Conservation (phyloP, 2,329 filamentous ascomycete species). For the Pseudogymnoascus sp. region DNA sequence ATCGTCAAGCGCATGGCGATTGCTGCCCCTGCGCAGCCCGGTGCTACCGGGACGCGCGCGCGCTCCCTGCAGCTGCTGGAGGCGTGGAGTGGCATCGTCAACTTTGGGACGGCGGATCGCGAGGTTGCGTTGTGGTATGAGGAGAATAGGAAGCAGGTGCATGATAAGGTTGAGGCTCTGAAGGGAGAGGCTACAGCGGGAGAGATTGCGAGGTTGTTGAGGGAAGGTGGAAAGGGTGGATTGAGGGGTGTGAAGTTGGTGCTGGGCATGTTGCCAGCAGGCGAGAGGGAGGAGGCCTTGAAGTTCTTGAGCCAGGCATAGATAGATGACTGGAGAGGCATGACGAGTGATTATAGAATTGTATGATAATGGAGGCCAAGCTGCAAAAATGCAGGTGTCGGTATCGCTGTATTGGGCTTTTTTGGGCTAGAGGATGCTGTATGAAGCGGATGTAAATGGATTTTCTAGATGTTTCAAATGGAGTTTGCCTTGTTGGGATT, state of each 20-base stretch:
- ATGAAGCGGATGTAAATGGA: background rate
- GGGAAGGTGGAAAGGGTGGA: constrained; percentile 57
- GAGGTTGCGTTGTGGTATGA: constrained; percentile 93
- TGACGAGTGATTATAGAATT: background rate
- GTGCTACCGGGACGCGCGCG: constrained; percentile 46
- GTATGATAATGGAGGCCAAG: constrained; percentile 2
- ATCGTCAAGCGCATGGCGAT: constrained; percentile 80
- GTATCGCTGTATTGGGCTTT: background rate
- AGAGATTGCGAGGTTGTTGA: constrained; percentile 61
- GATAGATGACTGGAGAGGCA: background rate
- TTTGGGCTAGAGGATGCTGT: background rate
- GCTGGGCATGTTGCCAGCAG: constrained; percentile 75
- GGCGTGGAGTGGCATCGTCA: constrained; percentile 71
- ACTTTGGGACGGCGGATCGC: constrained; percentile 72
- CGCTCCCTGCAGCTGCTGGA: constrained; percentile 66
- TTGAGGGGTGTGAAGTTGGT: constrained; percentile 83
- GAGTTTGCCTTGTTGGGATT: background rate
- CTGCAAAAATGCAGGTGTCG: background rate
- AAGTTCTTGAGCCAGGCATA: constrained; percentile 22
- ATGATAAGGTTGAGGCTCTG: constrained; percentile 75
- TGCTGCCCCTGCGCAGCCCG: constrained; percentile 34
- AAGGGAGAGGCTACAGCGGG: constrained; percentile 65
- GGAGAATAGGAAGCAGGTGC: constrained; percentile 76
- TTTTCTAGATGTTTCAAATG: background rate
- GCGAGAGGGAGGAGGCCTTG: constrained; percentile 61